Percentiles rank a stretch among this genome's conserved stretches.
phyloP scores from a whole-genome alignment of 2,329 filamentous ascomycete species.

The Dissoconium aciculare region DNA sequence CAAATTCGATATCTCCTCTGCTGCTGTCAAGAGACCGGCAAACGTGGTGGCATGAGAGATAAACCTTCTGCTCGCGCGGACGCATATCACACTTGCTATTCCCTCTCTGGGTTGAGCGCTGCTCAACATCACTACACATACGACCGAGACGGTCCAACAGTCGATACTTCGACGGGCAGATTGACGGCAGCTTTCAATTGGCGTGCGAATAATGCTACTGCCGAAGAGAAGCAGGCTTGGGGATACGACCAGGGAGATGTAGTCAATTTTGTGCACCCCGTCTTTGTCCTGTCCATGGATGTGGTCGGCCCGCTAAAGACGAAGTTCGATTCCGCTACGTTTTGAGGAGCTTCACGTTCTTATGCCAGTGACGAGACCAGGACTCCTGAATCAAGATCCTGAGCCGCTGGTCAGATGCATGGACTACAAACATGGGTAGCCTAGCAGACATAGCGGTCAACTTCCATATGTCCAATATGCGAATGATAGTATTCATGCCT shows the following conservation, averaged over 20 bases:
- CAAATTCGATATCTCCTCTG: conserved; percentile 77
- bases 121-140: conserved; percentile 53
- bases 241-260: conserved; percentile 58
- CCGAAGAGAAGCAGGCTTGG: conserved; percentile 35
- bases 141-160: conserved; percentile 13
- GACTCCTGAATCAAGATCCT: too few relatives aligned
- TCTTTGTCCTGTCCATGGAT: conserved; percentile 68
- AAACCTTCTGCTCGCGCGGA: conserved; percentile 87
- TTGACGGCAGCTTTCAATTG: conserved; percentile 32
- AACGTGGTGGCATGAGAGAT: conserved; percentile 71
- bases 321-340: conserved; percentile 14
- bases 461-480: too few relatives aligned
- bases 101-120: conserved; percentile 69
- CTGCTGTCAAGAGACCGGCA: conserved; percentile 60
- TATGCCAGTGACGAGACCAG: too few relatives aligned
- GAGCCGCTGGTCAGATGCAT: too few relatives aligned
- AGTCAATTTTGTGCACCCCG: conserved; percentile 59
- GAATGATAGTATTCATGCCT: too few relatives aligned
- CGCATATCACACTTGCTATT: conserved; percentile 87
- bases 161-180: conserved; percentile 11
- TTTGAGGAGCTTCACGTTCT: conserved; percentile 5
- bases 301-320: conserved; percentile 37
- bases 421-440: too few relatives aligned
- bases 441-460: too few relatives aligned
- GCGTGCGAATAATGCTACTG: conserved; percentile 32